Percentiles rank a stretch among this genome's conserved stretches.
These are phyloP conservation scores for Solanum rostratum DNA, from an alignment of 257 asterid genomes.

Conservation along the genomic window DNA sequence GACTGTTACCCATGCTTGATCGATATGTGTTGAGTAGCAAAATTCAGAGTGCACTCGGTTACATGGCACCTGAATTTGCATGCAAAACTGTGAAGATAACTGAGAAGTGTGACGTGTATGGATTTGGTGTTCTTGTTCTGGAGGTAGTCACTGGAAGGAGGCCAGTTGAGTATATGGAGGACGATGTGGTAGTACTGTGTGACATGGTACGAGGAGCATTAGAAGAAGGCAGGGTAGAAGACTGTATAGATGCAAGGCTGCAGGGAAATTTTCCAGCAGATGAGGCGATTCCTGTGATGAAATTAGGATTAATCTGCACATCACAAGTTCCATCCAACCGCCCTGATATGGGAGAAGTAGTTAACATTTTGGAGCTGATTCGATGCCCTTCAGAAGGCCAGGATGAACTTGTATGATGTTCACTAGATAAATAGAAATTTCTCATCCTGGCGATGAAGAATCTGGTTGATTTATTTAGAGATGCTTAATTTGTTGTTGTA, in stretches of 20 bases:
- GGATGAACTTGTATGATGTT: constrained; percentile 44
- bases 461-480: constrained; percentile 30
- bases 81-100: constrained; percentile 82
- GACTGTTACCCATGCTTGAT: constrained; percentile 64
- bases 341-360: constrained; percentile 85
- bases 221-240: constrained; percentile 72
- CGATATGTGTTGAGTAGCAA: constrained; percentile 78
- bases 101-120: constrained; percentile 82
- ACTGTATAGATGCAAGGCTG: constrained; percentile 55
- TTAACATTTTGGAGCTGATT: constrained; percentile 72
- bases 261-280: constrained; percentile 68
- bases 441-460: constrained; percentile 42
- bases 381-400: constrained; percentile 54
- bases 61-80: constrained; percentile 92
- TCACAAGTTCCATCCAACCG: constrained; percentile 88
- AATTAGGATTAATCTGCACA: constrained; percentile 75
- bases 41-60: constrained; percentile 87
- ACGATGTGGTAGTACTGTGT: constrained; percentile 75
- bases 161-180: constrained; percentile 95
- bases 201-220: constrained; percentile 86
- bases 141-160: constrained; percentile 71
- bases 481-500: constrained; percentile 9
- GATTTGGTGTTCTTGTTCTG: constrained; percentile 65
- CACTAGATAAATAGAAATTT: constrained; percentile 5
- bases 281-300: constrained; percentile 78